These are phyloP conservation scores for Trichoderma cornu-damae DNA, from an alignment of 2,329 filamentous ascomycete species.

Conservation along the genomic window DNA sequence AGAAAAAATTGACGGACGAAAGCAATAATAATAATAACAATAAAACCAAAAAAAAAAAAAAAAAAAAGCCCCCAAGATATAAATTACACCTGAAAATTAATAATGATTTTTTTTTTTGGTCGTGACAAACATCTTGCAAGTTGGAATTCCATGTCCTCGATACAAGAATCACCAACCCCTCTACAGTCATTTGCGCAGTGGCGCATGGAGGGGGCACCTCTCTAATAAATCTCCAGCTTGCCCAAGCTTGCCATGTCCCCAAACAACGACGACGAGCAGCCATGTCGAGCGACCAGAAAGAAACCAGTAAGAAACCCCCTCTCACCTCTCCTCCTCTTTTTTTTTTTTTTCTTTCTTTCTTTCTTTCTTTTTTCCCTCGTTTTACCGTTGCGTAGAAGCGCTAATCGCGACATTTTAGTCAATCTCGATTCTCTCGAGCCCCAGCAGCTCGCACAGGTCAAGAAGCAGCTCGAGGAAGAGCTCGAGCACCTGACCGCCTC, in stretches of 20 bases:
- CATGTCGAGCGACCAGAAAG: constrained; percentile 35
- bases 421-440: constrained; percentile 70
- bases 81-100: not conserved
- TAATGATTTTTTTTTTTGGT: too few relatives aligned
- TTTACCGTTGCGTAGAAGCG: not conserved
- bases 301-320: constrained; percentile 27
- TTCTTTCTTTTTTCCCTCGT: too few relatives aligned
- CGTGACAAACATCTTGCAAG: not conserved
- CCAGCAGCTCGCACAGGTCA: constrained; percentile 83
- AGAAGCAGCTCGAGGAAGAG: constrained; percentile 94
- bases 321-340: not conserved
- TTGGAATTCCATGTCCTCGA: constrained; percentile 22
- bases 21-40: too few relatives aligned
- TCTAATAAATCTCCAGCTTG: constrained; percentile 8
- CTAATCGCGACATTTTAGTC: constrained; percentile 36
- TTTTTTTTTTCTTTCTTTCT: not conserved
- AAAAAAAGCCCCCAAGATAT: not conserved
- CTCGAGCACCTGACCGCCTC: constrained; percentile 89
- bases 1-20: too few relatives aligned
- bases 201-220: constrained; percentile 26
- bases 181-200: constrained; percentile 30
- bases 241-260: not conserved
- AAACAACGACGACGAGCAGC: constrained; percentile 19
- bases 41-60: not conserved
- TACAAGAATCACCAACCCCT: constrained; percentile 31